Evolutionary conservation across 176 grass and related monocot genomes (phyloP).

Genomic region (Phyllostachys edulis): DNA sequence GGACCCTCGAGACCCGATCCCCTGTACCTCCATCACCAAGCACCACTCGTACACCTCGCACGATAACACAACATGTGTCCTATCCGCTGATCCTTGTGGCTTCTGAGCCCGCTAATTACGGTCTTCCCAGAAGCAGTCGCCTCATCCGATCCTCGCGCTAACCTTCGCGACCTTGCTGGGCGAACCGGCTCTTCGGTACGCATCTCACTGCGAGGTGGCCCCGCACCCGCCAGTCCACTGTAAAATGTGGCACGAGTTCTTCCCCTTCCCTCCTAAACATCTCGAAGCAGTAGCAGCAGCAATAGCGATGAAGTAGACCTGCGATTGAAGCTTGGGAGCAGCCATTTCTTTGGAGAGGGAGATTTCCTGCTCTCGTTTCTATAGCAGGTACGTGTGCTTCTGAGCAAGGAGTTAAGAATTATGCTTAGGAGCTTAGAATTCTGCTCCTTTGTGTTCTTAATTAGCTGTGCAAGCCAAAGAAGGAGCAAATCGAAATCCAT

Average conservation of each 20-base stretch:
- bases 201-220: background rate
- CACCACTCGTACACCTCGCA: background rate
- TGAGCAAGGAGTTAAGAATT: background rate
- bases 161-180: background rate
- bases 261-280: constrained; percentile 1
- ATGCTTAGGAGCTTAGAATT: background rate
- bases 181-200: background rate
- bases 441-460: background rate
- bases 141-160: constrained; percentile 19
- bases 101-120: background rate
- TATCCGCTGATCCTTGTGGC: background rate
- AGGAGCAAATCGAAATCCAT: background rate
- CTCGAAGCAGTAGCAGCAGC: background rate
- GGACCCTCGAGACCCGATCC: background rate
- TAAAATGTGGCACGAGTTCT: background rate
- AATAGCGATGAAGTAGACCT: background rate
- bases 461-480: no score
- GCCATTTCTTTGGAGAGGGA: background rate
- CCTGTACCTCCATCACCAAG: background rate
- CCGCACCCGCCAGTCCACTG: background rate
- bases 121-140: background rate
- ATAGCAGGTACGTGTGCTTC: constrained; percentile 17
- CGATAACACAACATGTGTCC: background rate
- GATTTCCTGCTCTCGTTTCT: background rate
- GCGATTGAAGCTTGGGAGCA: background rate